Evolutionary conservation across 1,284 basidiomycete species (phyloP).

Genomic region (Cryptococcus sp.): DNA sequence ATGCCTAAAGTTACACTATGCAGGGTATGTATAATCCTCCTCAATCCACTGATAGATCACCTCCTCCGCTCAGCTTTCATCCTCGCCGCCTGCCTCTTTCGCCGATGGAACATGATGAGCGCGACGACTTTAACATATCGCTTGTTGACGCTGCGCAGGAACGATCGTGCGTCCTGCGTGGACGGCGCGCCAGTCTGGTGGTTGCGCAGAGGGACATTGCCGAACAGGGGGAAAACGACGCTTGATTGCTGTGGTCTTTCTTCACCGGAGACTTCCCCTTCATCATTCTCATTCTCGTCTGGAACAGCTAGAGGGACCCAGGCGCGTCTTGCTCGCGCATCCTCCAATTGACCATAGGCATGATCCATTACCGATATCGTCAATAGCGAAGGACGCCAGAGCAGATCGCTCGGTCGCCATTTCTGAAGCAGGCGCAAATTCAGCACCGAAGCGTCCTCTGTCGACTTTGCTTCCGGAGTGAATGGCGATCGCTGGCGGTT

Average conservation of each 20-base stretch:
- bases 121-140: slow-evolving; percentile 41
- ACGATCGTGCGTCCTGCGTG: slow-evolving; percentile 27
- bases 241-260: not conserved
- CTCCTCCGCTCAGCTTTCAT: slow-evolving; percentile 5
- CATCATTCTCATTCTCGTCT: slow-evolving; percentile 11
- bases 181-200: slow-evolving; percentile 24
- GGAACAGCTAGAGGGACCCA: slow-evolving; percentile 12
- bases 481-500: slow-evolving; percentile 13
- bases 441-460: slow-evolving; percentile 3
- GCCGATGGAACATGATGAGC: slow-evolving; percentile 42
- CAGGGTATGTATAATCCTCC: not conserved
- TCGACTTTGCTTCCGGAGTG: slow-evolving; percentile 5
- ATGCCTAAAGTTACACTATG: too few relatives aligned
- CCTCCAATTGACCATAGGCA: slow-evolving; percentile 40
- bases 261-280: slow-evolving; percentile 1
- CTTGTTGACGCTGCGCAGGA: slow-evolving; percentile 39
- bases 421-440: slow-evolving; percentile 25
- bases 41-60: not conserved
- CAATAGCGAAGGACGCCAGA: slow-evolving; percentile 40
- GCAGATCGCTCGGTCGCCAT: slow-evolving; percentile 45
- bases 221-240: slow-evolving; percentile 28
- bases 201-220: slow-evolving; percentile 26
- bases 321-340: slow-evolving; percentile 13
- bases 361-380: slow-evolving; percentile 39
- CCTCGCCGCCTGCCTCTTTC: slow-evolving; percentile 24